phyloP scores from a whole-genome alignment of 1,284 basidiomycete species.

The Anthracocystis setariae region DNA sequence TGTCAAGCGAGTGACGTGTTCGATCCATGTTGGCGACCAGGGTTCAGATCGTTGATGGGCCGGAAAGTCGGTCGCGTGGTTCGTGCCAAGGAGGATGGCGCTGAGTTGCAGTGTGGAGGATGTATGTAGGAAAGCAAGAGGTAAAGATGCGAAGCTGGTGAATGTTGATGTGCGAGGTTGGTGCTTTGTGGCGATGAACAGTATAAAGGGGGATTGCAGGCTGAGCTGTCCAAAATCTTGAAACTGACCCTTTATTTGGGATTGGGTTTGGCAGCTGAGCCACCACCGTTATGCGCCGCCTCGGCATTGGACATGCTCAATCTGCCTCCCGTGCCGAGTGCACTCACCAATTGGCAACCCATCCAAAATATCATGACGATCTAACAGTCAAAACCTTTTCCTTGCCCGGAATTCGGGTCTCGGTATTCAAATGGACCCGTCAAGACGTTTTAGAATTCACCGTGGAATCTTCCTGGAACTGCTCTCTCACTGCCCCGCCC shows the following conservation, averaged over 20 bases:
- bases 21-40: constrained; percentile 18
- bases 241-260: not conserved
- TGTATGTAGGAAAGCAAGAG: not conserved
- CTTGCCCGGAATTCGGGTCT: constrained; percentile 1
- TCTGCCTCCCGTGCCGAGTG: too few species aligned
- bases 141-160: not conserved
- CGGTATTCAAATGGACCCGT: not conserved
- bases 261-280: not conserved
- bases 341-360: too few species aligned
- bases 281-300: not conserved
- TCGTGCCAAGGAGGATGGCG: too few species aligned
- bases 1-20: constrained; percentile 26
- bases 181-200: constrained; percentile 2
- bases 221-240: constrained; percentile 7
- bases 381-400: too few species aligned
- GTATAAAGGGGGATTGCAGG: not conserved
- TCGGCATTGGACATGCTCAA: too few species aligned
- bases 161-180: not conserved
- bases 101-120: not conserved
- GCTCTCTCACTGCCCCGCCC: not conserved
- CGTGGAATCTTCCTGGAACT: not conserved
- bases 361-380: too few species aligned
- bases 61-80: not conserved
- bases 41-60: not conserved
- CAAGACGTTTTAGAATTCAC: constrained; percentile 4